Conservation (phyloP, 2,329 filamentous ascomycete genomes). For the Neophaeococcomyces mojaviensis region DNA sequence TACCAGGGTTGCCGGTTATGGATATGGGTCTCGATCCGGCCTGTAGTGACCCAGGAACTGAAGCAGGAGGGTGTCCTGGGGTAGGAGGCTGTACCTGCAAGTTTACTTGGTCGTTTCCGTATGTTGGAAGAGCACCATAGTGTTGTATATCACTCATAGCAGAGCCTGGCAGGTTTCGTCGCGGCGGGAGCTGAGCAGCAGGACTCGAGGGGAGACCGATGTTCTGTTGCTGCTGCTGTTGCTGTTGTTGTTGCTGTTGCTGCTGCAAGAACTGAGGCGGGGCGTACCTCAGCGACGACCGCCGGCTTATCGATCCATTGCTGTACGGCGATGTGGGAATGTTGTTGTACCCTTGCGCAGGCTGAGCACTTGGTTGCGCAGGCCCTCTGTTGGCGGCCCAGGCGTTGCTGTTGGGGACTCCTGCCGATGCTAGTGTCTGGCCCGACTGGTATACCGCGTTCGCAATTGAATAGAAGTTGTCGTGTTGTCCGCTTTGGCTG, state of each 20-base stretch:
- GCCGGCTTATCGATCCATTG: slow-evolving; percentile 5
- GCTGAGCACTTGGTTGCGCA: slow-evolving; percentile 1
- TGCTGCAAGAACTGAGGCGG: slow-evolving; percentile 3
- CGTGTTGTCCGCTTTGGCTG: slow-evolving; percentile 10
- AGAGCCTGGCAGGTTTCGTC: slow-evolving; percentile 24
- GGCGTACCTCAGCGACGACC: slow-evolving; percentile 9
- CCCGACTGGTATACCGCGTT: slow-evolving; percentile 39
- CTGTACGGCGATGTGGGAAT: slow-evolving; percentile 6
- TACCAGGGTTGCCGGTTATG: slow-evolving; percentile 32
- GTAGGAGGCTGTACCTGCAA: slow-evolving; percentile 56
- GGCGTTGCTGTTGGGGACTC: slow-evolving; percentile 33
- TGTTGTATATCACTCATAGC: slow-evolving; percentile 40
- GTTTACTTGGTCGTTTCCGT: slow-evolving; percentile 42
- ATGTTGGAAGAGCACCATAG: slow-evolving; percentile 44
- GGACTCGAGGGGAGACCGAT: slow-evolving; percentile 3
- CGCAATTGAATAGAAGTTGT: slow-evolving; percentile 20
- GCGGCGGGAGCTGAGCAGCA: slow-evolving; percentile 1
- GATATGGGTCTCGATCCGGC: slow-evolving; percentile 31
- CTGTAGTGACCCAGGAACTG: slow-evolving; percentile 56
- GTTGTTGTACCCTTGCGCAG: slow-evolving; percentile 3
- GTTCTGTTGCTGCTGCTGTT: slow-evolving; percentile 8
- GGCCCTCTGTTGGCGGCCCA: slow-evolving; percentile 27
- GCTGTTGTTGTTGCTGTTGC: slow-evolving; percentile 6
- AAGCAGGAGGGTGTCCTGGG: slow-evolving; percentile 31
- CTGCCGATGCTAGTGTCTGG: slow-evolving; percentile 41